phyloP scores from a whole-genome alignment of 176 grass and related monocot species.

The Oryza rufipogon region DNA sequence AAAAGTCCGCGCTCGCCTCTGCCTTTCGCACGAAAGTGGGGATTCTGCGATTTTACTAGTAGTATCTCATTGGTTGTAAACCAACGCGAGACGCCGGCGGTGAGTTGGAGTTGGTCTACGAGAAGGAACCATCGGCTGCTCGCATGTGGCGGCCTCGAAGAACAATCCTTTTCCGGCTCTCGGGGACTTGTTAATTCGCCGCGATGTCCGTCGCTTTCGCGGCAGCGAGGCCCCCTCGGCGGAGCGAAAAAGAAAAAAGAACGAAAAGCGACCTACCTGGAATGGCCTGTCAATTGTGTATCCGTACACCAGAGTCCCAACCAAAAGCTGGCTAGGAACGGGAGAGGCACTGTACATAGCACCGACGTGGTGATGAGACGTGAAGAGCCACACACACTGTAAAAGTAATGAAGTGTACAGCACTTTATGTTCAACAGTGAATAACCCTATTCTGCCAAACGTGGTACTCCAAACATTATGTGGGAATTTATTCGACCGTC shows the following conservation, averaged over 20 bases:
- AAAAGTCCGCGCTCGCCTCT: neutral
- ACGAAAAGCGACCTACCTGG: neutral
- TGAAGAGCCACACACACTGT: too few relatives aligned
- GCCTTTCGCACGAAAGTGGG: slow-evolving; percentile 13
- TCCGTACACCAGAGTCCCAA: neutral
- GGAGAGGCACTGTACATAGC: too few relatives aligned
- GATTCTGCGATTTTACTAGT: neutral
- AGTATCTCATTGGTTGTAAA: neutral
- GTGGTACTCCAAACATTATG: neutral
- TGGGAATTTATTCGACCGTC: neutral
- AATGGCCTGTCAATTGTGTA: neutral
- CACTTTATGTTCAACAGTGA: too few relatives aligned
- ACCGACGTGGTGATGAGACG: too few relatives aligned
- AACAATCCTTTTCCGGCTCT: neutral
- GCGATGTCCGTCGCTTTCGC: neutral
- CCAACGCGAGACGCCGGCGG: neutral
- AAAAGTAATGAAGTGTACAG: too few relatives aligned
- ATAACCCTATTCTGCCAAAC: neutral
- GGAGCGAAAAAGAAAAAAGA: too few relatives aligned
- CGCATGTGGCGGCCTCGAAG: neutral
- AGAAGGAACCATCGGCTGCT: neutral
- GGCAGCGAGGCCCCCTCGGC: neutral
- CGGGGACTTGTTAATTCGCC: neutral
- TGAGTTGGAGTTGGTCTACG: neutral
- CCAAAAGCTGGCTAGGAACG: neutral